Evolutionary conservation across 176 grass and related monocot genomes (phyloP).

Genomic region (Hordeum marinum): DNA sequence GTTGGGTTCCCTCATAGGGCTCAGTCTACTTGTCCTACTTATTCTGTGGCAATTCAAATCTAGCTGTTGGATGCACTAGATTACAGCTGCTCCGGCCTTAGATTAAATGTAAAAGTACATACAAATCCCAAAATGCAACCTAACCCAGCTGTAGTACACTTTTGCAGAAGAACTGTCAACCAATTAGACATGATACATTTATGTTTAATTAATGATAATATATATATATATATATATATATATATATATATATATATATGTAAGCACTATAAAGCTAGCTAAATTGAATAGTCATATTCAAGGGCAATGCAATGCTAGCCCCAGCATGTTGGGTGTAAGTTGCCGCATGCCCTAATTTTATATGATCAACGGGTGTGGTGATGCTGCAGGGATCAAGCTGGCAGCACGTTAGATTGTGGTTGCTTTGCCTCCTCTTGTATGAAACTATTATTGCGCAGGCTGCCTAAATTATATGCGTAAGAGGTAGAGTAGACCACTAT

Average conservation of each 20-base stretch:
- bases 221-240: not conserved
- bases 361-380: slow-evolving; percentile 16
- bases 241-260: not conserved
- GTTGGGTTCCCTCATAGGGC: not conserved
- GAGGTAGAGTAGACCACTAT: not conserved
- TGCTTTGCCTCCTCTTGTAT: slow-evolving; percentile 20
- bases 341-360: slow-evolving; percentile 32
- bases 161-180: slow-evolving; percentile 15
- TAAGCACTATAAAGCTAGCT: not conserved
- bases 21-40: slow-evolving; percentile 20
- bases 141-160: slow-evolving; percentile 2
- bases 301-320: not conserved
- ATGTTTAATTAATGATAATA: not conserved
- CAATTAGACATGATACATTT: not conserved
- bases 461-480: not conserved
- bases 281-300: not conserved
- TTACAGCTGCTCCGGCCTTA: not conserved
- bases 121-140: not conserved
- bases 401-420: slow-evolving; percentile 43
- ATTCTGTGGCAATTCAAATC: slow-evolving; percentile 26
- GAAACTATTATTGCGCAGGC: slow-evolving; percentile 2
- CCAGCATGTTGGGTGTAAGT: slow-evolving; percentile 27
- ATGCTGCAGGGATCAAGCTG: slow-evolving; percentile 46
- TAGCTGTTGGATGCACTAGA: slow-evolving; percentile 34
- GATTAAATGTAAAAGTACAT: slow-evolving; percentile 7